phyloP scores from a whole-genome alignment of 805 yeast genomes.

The Maudiozyma saulgeensis region DNA sequence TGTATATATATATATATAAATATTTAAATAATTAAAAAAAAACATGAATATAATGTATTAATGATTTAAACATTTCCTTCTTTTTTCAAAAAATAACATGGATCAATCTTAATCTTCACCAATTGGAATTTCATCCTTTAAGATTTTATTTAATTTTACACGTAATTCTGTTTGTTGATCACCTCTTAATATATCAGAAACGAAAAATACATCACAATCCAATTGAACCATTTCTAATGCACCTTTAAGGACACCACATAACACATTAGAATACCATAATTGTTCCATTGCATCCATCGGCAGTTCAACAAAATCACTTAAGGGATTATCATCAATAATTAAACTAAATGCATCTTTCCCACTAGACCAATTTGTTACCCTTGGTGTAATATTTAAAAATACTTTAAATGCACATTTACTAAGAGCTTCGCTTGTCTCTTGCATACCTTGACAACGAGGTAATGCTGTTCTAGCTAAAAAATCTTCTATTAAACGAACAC shows the following conservation, averaged over 20 bases:
- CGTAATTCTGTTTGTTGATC: slow-evolving; percentile 73
- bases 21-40: not conserved
- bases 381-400: slow-evolving; percentile 75
- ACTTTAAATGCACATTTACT: slow-evolving; percentile 84
- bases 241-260: slow-evolving; percentile 85
- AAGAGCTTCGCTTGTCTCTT: slow-evolving; percentile 80
- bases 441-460: slow-evolving; percentile 68
- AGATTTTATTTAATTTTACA: slow-evolving; percentile 56
- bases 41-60: not conserved
- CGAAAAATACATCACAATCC: slow-evolving; percentile 74
- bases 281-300: slow-evolving; percentile 71
- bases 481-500: slow-evolving; percentile 84
- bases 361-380: slow-evolving; percentile 61
- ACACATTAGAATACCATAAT: slow-evolving; percentile 86
- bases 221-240: slow-evolving; percentile 93
- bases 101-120: slow-evolving; percentile 62
- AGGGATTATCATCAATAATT: slow-evolving; percentile 73
- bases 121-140: slow-evolving; percentile 93
- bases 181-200: slow-evolving; percentile 75
- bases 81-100: no score
- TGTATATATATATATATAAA: not conserved
- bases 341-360: slow-evolving; percentile 71
- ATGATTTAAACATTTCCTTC: not conserved
- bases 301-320: slow-evolving; percentile 89
- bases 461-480: slow-evolving; percentile 82